Base-by-base conservation (phyloP, 805 yeast genomes). In the Pichia scutulata region DNA sequence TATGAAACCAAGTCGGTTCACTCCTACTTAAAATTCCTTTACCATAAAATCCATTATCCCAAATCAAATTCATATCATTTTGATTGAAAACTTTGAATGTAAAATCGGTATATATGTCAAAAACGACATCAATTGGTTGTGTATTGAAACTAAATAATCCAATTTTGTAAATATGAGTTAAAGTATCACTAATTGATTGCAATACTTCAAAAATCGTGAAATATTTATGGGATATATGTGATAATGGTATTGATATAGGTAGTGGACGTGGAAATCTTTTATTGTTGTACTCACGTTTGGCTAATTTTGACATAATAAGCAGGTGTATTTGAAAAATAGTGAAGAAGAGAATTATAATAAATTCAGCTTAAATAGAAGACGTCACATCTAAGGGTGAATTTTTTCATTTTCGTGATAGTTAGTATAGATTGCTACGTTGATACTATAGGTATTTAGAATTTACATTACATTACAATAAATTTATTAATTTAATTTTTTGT, bases 1-100 rank as follows among this genome's bases (percentile, higher is more conserved):
- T 73, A n/a, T 70, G 72, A 43, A 63, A 66, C 97, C 98, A 93
- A 0, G 96, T 80, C 0, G 99, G 96, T 62, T 93, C 97, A 51
- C 95, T 85, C 55, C 99, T 73, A 36, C 96, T 86, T 43, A 89
- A 69, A 2, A 79, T 77, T 2, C 98, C 99, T 61, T 92, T 93
- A 7, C 99, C 99, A 62, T 89, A 93, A 62, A 89, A 93, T 1
- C 99, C 99, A 57, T 76, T 76, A 18, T 72, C 67, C 98, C 98
- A 93, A 2, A 93, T 68, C 39, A 66, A 66, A 21, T 60, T 56
- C 80, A 84, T 82, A 30, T 75, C 81, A 0, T 60, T 55, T 1
- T 65, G 66, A 42, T 72, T 70, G 2, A 54, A 56, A 4, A 85
- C 76, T 41, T 66, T 69, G 55, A 77, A 78, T 2, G 57, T 47